Evolutionary conservation across 192 early-diverging fungal species (phyloP).

Genomic region (Podila verticillata): DNA sequence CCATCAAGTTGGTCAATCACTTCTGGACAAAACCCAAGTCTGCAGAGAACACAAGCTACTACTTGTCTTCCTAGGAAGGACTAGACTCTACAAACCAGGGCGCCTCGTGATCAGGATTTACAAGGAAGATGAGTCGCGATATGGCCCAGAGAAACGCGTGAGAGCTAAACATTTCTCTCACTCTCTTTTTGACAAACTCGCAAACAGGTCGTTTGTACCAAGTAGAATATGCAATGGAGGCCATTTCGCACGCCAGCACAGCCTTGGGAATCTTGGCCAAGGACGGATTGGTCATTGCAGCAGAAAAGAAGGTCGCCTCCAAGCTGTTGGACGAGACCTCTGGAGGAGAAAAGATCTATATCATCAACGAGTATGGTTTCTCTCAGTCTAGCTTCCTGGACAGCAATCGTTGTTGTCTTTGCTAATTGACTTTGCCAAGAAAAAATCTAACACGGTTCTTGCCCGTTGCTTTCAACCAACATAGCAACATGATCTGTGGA

Average conservation of each 20-base stretch:
- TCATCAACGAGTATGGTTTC: conserved; percentile 85
- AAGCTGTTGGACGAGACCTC: conserved; percentile 90
- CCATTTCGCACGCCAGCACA: conserved; percentile 96
- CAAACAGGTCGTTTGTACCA: conserved; percentile 79
- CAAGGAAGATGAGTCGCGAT: too few relatives aligned
- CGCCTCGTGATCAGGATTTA: too few relatives aligned
- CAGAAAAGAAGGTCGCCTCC: conserved; percentile 94
- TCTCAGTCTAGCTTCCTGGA: not conserved
- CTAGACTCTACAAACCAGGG: too few relatives aligned
- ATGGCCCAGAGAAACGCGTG: too few relatives aligned
- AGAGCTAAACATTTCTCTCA: too few relatives aligned
- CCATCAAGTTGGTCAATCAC: not conserved
- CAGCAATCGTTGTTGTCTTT: not conserved
- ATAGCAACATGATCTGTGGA: conserved; percentile 87
- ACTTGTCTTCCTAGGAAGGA: too few relatives aligned
- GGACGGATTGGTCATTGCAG: conserved; percentile 96
- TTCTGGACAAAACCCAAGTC: too few relatives aligned
- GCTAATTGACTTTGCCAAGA: not conserved
- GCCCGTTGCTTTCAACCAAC: not conserved
- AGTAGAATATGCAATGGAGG: conserved; percentile 99
- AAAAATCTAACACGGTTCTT: not conserved
- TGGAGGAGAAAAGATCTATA: conserved; percentile 95
- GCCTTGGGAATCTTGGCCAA: conserved; percentile 90
- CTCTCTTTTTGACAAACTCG: too few relatives aligned
- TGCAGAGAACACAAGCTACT: too few relatives aligned